phyloP scores from a whole-genome alignment of 2,329 filamentous ascomycete species.

The Gaeumannomyces sp. region DNA sequence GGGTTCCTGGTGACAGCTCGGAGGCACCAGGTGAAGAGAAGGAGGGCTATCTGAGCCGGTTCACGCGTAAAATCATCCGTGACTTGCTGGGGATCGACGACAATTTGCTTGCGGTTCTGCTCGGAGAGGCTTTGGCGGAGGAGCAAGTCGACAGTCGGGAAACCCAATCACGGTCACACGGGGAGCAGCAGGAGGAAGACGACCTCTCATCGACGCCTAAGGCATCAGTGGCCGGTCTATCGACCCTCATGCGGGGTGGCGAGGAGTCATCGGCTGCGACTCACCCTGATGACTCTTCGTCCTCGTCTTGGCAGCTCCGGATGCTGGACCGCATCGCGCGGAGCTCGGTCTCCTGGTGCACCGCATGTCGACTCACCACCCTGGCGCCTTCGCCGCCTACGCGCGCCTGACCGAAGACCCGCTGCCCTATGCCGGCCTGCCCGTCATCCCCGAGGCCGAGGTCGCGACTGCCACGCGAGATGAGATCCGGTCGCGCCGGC shows the following conservation, averaged over 20 bases:
- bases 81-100: constrained; percentile 92
- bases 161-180: not conserved
- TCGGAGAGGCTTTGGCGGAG: constrained; percentile 69
- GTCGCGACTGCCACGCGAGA: constrained; percentile 24
- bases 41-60: constrained; percentile 70
- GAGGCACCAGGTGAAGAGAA: constrained; percentile 38
- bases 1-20: constrained; percentile 18
- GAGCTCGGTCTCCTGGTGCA: constrained; percentile 82
- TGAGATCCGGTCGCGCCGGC: constrained; percentile 19
- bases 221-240: constrained; percentile 24
- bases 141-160: constrained; percentile 24
- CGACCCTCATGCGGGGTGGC: constrained; percentile 12
- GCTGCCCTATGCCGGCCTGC: constrained; percentile 73
- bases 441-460: constrained; percentile 52
- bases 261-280: constrained; percentile 27
- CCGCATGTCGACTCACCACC: constrained; percentile 65
- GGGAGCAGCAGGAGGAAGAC: not conserved
- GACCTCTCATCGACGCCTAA: constrained; percentile 37
- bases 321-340: constrained; percentile 78
- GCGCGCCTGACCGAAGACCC: constrained; percentile 55
- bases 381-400: constrained; percentile 84
- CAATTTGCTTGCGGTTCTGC: constrained; percentile 72
- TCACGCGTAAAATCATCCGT: constrained; percentile 80
- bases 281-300: not conserved
- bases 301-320: constrained; percentile 60